Base-by-base conservation (phyloP, 2,329 filamentous ascomycete genomes). In the Fusarium sp. region DNA sequence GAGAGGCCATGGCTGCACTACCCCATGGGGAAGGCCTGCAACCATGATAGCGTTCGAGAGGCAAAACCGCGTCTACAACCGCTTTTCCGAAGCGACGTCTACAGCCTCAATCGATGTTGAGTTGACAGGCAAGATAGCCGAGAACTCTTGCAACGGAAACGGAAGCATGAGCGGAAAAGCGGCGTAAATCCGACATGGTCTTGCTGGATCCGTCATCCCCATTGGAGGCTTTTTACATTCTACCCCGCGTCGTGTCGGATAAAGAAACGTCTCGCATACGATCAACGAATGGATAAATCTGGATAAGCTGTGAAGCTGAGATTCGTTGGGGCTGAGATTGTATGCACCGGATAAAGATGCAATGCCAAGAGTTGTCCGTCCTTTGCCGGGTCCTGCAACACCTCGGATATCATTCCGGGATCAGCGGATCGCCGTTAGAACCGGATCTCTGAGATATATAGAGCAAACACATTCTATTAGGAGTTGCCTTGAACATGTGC, bases 201-300 rank as follows among this genome's bases (percentile, higher is more conserved):
- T 24, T 22, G 13, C 29, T 33, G 48, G 48, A 31, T 29, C 48
- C 24, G 16, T 20, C 18, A 13, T 2, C 6, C 18, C n/a, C 14
- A 57, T 57, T 57, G 52, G 52, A n/a, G 54, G 29, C 13, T 18
- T 22, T 33, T 56, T 16, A 29, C 2, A 13, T 29, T 16, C 29
- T 37, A 57, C 54, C 54, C 54, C 54, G 54, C 54, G 54, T 57
- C 54, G 10, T n/a, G 54, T 35, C 54, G 54, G 54, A 57, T 57
- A 57, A 57, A 57, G 52, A 57, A 52, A 18, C 27, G 18, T 31
- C 27, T 20, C 7, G 48, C 18, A 54, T 11, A 9, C 11, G 18
- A 8, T 14, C 4, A 11, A 9, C 48, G 48, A 54, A 54, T 54
- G 3, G 48, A 54, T 33, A 54, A 11, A 11, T 6, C 4, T 13